Conservation (phyloP, 2,329 filamentous ascomycete genomes). For the Pseudopyricularia cyperi region DNA sequence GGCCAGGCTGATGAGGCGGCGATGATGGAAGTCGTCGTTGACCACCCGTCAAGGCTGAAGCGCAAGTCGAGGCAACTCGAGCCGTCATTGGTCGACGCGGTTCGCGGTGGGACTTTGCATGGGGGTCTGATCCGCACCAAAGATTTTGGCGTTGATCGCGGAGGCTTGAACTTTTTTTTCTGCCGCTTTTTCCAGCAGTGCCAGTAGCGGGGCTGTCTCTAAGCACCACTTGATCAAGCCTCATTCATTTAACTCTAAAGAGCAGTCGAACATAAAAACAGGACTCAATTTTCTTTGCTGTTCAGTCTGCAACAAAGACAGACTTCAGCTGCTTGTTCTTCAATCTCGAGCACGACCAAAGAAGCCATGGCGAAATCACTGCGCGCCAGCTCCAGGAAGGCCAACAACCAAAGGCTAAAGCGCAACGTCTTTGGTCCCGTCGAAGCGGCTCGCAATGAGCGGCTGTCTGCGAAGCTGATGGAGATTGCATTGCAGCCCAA, state of each 20-base stretch:
- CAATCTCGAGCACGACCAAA: neutral
- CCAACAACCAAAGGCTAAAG: slow-evolving; percentile 72
- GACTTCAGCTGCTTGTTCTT: neutral
- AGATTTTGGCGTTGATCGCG: neutral
- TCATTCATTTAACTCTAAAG: neutral
- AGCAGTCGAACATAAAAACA: neutral
- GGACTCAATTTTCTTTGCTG: neutral
- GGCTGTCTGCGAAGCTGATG: slow-evolving; percentile 74
- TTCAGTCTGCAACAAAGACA: neutral
- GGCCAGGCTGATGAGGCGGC: neutral
- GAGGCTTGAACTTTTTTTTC: neutral
- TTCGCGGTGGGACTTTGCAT: neutral
- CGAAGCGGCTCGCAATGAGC: slow-evolving; percentile 65
- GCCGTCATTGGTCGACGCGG: neutral
- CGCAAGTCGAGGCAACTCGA: neutral
- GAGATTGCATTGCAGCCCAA: slow-evolving; percentile 69
- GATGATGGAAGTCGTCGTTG: neutral
- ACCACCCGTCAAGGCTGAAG: neutral
- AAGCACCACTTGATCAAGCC: neutral
- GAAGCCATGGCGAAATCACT: slow-evolving; percentile 72
- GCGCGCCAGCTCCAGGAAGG: slow-evolving; percentile 66
- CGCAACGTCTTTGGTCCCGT: slow-evolving; percentile 72
- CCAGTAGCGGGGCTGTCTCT: neutral
- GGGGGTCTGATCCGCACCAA: neutral
- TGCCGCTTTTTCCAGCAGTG: neutral